Evolutionary conservation across 2,329 filamentous ascomycete genomes (phyloP).

Genomic region (Nigrospora sphaerica): DNA sequence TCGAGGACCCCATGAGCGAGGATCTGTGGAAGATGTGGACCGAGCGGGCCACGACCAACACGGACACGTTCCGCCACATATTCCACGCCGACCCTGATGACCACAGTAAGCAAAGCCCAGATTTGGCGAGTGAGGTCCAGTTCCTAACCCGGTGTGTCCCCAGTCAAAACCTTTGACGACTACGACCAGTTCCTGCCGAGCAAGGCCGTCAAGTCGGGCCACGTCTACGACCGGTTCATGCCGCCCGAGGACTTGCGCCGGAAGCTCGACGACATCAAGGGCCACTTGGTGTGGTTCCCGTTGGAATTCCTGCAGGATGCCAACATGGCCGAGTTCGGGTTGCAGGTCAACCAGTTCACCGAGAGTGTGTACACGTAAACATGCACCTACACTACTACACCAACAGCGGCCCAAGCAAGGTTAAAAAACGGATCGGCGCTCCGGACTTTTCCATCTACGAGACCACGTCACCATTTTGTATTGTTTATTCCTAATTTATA

Average conservation of each 20-base stretch:
- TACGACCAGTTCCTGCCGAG: slow-evolving; percentile 74
- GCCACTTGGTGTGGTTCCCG: slow-evolving; percentile 95
- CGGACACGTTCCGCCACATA: slow-evolving; percentile 66
- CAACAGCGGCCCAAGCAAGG: no score
- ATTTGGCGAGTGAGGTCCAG: not conserved
- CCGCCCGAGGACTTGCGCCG: slow-evolving; percentile 64
- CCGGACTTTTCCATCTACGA: no score
- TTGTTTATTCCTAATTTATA: no score
- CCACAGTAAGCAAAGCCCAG: slow-evolving; percentile 45
- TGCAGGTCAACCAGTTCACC: slow-evolving; percentile 80
- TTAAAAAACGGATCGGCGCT: no score
- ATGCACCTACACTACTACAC: no score
- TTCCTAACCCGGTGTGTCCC: not conserved
- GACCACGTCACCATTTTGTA: no score
- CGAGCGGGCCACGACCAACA: slow-evolving; percentile 61
- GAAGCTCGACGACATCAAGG: slow-evolving; percentile 73
- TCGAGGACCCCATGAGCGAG: slow-evolving; percentile 64
- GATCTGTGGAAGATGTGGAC: slow-evolving; percentile 66
- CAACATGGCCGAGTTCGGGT: slow-evolving; percentile 80
- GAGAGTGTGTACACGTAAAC: slow-evolving; percentile 74
- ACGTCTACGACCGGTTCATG: slow-evolving; percentile 76
- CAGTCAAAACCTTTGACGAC: slow-evolving; percentile 81
- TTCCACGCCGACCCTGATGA: slow-evolving; percentile 90
- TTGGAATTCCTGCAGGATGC: slow-evolving; percentile 77
- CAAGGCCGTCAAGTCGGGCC: slow-evolving; percentile 69